A percentile compares a stretch with the other conserved stretches of the same genome.
Evolutionary conservation across 805 yeast species (phyloP).

Genomic region (Cyberlindnera saturnus): DNA sequence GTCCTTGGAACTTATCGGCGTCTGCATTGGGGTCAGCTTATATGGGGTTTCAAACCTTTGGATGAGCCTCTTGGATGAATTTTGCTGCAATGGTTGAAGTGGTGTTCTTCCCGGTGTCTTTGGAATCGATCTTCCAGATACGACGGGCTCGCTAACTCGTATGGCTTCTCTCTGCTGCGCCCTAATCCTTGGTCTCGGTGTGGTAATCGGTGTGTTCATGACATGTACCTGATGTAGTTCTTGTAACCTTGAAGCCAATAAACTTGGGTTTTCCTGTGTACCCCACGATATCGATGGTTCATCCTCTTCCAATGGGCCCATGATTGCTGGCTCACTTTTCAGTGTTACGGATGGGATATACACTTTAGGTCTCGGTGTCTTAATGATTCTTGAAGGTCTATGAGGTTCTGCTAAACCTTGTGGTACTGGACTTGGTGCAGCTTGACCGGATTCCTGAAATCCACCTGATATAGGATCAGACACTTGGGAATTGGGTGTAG

Average conservation of each 20-base stretch:
- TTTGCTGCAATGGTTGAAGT: neutral
- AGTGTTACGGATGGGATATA: no score
- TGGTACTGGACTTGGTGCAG: no score
- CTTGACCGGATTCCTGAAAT: no score
- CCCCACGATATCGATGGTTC: neutral
- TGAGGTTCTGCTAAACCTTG: no score
- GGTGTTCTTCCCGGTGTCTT: neutral
- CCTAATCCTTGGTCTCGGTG: neutral
- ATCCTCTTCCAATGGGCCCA: no score
- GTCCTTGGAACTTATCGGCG: conserved; percentile 2
- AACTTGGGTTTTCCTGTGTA: neutral
- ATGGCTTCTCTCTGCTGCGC: neutral
- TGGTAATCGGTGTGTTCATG: neutral
- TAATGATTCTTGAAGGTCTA: no score
- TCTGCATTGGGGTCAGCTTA: neutral
- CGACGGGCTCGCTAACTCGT: neutral
- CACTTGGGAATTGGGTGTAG: no score
- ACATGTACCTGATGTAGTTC: neutral
- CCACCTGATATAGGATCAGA: no score
- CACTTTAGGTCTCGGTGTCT: no score
- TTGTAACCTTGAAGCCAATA: neutral
- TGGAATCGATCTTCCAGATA: no score
- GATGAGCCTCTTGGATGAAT: neutral
- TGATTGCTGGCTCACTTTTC: neutral
- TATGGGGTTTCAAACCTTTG: neutral